Evolutionary conservation across 345 rosid genomes (phyloP).

Genomic region (Hibiscus tridactylites): DNA sequence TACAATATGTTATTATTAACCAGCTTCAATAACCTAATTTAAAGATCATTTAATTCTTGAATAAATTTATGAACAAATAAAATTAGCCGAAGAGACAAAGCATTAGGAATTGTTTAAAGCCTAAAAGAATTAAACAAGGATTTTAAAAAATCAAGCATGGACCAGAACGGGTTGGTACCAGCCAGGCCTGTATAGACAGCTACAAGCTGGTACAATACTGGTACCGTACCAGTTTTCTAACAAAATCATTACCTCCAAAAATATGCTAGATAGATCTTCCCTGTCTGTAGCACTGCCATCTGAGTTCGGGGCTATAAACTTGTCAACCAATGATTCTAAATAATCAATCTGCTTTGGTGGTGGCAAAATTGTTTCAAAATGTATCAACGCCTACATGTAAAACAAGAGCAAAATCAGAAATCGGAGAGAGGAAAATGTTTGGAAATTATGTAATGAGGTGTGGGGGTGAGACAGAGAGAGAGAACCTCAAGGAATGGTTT

Average conservation of each 20-base stretch:
- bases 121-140: too few species aligned
- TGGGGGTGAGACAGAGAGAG: background rate
- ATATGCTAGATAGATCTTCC: conserved; percentile 79
- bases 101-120: too few species aligned
- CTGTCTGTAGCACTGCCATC: conserved; percentile 61
- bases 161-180: background rate
- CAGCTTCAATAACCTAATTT: background rate
- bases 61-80: background rate
- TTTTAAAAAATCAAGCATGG: background rate
- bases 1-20: background rate
- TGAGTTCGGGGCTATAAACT: conserved; percentile 47
- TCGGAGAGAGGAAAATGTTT: background rate
- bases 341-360: conserved; percentile 63
- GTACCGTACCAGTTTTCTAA: background rate
- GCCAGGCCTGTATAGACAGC: background rate
- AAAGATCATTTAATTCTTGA: background rate
- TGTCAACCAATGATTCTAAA: conserved; percentile 64
- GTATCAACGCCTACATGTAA: conserved; percentile 48
- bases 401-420: conserved; percentile 3
- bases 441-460: background rate
- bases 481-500: conserved; percentile 73
- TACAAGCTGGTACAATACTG: background rate
- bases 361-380: conserved; percentile 63
- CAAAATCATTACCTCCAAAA: conserved; percentile 55
- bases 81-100: background rate